phyloP scores from a whole-genome alignment of 768 basidiomycete species.

The Calocybe indica region DNA sequence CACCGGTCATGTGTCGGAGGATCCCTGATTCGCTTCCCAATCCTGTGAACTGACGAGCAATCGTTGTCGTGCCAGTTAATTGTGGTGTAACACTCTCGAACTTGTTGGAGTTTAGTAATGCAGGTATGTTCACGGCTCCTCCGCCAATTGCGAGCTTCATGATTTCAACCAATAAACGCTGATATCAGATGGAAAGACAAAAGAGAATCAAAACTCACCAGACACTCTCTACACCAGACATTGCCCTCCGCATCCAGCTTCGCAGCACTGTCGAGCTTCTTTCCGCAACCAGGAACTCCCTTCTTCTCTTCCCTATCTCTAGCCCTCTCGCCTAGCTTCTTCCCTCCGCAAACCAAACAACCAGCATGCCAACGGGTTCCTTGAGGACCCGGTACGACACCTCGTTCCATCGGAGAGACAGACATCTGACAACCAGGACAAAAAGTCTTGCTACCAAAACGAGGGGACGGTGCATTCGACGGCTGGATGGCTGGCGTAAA shows the following conservation, averaged over 20 bases:
- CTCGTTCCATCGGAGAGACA: constrained; percentile 80
- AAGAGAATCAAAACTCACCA: constrained; percentile 38
- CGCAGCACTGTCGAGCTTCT: constrained; percentile 78
- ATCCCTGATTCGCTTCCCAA: constrained; percentile 35
- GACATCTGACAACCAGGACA: constrained; percentile 73
- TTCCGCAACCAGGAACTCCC: constrained; percentile 72
- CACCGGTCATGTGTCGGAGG: constrained; percentile 59
- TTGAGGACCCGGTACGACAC: constrained; percentile 81
- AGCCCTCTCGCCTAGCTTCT: constrained; percentile 35
- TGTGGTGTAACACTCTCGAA: constrained; percentile 42
- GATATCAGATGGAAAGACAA: background rate
- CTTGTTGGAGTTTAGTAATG: constrained; percentile 39
- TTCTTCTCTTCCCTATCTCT: constrained; percentile 40
- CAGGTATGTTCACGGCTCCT: constrained; percentile 43
- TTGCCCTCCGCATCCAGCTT: constrained; percentile 63
- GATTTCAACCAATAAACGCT: constrained; percentile 5
- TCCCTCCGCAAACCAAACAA: constrained; percentile 81
- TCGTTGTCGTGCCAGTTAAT: constrained; percentile 63
- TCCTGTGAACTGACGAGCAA: constrained; percentile 73
- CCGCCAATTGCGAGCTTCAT: constrained; percentile 50
- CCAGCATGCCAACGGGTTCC: constrained; percentile 74
- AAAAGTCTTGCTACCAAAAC: constrained; percentile 52
- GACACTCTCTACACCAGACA: constrained; percentile 83
- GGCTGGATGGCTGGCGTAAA: constrained; percentile 28
- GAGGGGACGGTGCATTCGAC: constrained; percentile 32